Evolutionary conservation across 169 alveolate species (phyloP), one percentile per base, ranked within the genome.

Genomic region (Plasmodium relictum): DNA sequence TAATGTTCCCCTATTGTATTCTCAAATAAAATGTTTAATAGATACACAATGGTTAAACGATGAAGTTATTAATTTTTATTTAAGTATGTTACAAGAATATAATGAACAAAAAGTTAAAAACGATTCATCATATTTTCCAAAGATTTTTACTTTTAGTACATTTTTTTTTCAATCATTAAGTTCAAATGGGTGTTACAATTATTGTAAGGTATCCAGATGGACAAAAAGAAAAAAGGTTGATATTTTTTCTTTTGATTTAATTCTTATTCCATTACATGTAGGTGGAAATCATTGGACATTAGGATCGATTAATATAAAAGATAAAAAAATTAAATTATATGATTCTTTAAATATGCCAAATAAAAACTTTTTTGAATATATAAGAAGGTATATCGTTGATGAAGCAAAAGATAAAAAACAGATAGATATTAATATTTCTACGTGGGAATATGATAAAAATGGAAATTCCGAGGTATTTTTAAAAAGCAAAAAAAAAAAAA

Each of bases 21-120:
- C 80, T 18, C 80, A 45, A 78, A 86, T 96, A 26, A 87, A 68
- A 52, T 91, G 96, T 44, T 74, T 95, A n/a, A 88, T 92, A 44
- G 95, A 94, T n/a, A 88, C 94, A n/a, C 88, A 92, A 71, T 96
- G 98, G 98, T 88, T 96, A 16, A 95, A 96, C 78, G 98, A 96
- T 69, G 98, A 96, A 70, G 92, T 96, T 26, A 96, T 96, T 80
- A 96, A 96, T 87, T 96, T 96, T 78, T 96, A 94, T 92, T 61
- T 96, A 56, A 86, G 93, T 10, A 78, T 96, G 95, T 62, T 96
- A 54, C 98, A 96, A 63, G 96, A 95, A 72, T 69, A 94, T 52
- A 95, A 94, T 91, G 95, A 92, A 42, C 59, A 52, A 3, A 26
- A 42, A 61, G 20, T 52, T 8, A 63, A 66, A 48, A 80, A 68